These are phyloP conservation scores for Tetrapisispora nanseiensis DNA, from an alignment of 805 yeast species.

Conservation along the genomic window DNA sequence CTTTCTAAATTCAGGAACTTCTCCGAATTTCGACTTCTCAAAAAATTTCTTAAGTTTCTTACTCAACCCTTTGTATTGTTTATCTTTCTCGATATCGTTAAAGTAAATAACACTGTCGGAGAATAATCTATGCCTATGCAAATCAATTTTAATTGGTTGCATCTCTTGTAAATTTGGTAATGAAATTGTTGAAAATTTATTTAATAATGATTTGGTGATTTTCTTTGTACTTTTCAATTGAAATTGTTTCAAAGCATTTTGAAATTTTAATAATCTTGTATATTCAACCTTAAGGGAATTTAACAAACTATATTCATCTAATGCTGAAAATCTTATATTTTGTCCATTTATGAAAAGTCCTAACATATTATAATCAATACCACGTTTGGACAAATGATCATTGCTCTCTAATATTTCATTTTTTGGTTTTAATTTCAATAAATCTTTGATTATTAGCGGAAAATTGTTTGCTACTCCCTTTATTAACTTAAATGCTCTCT, in stretches of 20 bases:
- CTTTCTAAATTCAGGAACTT: constrained; percentile 58
- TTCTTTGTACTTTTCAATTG: constrained; percentile 16
- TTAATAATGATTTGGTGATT: constrained; percentile 13
- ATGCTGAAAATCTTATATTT: constrained; percentile 16
- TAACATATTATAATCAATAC: constrained; percentile 24
- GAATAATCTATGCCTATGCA: constrained; percentile 25
- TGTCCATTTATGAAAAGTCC: constrained; percentile 29
- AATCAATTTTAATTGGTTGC: constrained; percentile 27
- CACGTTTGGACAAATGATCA: constrained; percentile 12
- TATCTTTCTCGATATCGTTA: constrained; percentile 66
- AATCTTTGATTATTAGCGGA: constrained; percentile 24
- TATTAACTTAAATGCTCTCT: constrained; percentile 28
- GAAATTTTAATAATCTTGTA: constrained; percentile 7
- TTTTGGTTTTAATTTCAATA: constrained; percentile 8
- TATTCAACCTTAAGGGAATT: constrained; percentile 18
- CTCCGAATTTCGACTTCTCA: constrained; percentile 41
- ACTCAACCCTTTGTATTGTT: constrained; percentile 39
- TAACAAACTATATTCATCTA: constrained; percentile 17
- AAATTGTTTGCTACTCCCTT: constrained; percentile 34
- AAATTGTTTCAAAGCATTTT: constrained; percentile 12
- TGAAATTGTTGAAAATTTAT: constrained; percentile 17
- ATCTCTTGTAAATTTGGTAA: constrained; percentile 14
- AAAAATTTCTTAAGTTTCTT: constrained; percentile 40
- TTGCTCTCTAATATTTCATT: constrained; percentile 10
- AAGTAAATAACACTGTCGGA: constrained; percentile 49